Evolutionary conservation across 305 asterid genomes (phyloP), one percentile per base, ranked within the genome.

Genomic region (Plantago coronopus): DNA sequence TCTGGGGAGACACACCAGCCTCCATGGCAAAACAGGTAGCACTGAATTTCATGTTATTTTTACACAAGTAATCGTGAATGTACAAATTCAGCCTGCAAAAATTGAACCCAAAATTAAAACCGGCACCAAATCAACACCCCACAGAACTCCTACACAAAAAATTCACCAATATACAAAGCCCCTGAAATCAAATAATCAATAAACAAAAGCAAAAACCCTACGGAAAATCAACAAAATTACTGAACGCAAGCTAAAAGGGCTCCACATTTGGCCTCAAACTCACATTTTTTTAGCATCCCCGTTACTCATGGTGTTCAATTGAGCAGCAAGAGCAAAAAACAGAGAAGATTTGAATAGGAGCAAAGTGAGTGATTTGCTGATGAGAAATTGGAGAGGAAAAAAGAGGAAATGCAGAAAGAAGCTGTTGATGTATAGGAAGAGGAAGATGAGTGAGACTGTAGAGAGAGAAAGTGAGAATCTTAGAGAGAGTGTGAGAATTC

Each of bases 41-140:
- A 37, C 73, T 47, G 8, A 4, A 3, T 19, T 42, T 55, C 76
- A 57, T 22, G 59, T 65, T 70, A 21, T 51, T 78, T 48, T n/a
- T 74, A 14, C 42, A 18, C 62, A 54, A 48, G 58, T 54, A 80
- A 60, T 85, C 81, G 45, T 74, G 55, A 57, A 85, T 64, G 64
- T 74, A 80, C 69, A 50, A 53, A 18, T 80, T 84, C 70, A 82
- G 63, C 70, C 89, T 83, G 78, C 64, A 62, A 68, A 54, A n/a
- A 10, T 37, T 5, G 17, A 56, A 56, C 42, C 29, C 42, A 63
- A 34, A 66, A 25, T 43, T 20, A 61, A 38, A 17, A 50, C 1
- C 25, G 11, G 14, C 8, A 16, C 14, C 2, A 9, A 42, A 2
- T 1, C 5, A 66, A 27, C 7, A 34, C 40, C 40, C 40, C 9